phyloP scores from a whole-genome alignment of 2,329 filamentous ascomycete species.

The Verticillium tricorpus region DNA sequence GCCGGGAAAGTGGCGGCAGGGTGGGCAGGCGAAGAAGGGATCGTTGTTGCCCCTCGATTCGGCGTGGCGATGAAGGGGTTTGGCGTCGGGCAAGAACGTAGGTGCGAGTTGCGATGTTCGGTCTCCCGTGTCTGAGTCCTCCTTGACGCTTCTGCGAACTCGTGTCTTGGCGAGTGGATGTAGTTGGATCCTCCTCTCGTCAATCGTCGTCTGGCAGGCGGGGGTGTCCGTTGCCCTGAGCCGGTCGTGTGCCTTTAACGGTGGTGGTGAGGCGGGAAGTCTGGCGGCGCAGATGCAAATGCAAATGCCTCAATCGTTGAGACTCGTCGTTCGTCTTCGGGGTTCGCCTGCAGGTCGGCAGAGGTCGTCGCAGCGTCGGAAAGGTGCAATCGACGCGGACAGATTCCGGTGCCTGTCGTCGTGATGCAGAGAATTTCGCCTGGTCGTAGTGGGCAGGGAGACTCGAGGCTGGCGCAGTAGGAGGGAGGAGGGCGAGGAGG shows the following conservation, averaged over 20 bases:
- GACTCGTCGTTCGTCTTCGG: not conserved
- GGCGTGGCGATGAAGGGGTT: not conserved
- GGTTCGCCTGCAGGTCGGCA: not conserved
- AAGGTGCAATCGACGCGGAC: not conserved
- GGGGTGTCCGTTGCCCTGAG: not conserved
- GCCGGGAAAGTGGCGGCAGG: not conserved
- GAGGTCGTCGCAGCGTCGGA: not conserved
- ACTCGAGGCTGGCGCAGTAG: not conserved
- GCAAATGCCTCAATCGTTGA: not conserved
- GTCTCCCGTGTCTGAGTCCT: not conserved
- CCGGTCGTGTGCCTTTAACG: not conserved
- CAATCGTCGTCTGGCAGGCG: not conserved
- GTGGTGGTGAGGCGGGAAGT: not conserved
- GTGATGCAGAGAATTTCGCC: not conserved
- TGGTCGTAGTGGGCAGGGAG: not conserved
- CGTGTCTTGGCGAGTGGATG: not conserved
- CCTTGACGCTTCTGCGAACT: not conserved
- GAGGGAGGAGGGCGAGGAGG: not conserved
- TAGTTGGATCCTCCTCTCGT: not conserved
- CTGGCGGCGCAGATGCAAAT: not conserved
- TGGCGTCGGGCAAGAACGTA: not conserved
- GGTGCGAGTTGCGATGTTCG: not conserved
- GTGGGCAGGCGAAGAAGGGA: not conserved
- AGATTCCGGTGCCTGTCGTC: not conserved
- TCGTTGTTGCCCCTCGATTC: not conserved